Evolutionary conservation across 176 grass and related monocot genomes (phyloP).

Genomic region (Chloris gayana): DNA sequence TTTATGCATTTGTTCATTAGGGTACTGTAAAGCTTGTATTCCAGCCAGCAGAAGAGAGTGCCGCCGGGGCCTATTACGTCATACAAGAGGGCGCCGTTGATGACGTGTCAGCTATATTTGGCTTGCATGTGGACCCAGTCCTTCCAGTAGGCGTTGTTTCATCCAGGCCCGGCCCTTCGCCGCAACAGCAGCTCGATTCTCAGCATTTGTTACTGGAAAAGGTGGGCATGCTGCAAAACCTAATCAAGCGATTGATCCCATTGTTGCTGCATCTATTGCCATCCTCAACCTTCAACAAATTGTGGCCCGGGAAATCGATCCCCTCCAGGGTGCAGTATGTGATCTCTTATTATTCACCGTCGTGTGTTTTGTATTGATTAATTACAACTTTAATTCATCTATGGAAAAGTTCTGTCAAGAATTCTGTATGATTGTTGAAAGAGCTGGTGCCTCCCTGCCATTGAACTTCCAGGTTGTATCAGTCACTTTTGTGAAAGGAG

Average conservation of each 20-base stretch:
- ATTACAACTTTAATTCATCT: not conserved
- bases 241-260: slow-evolving; percentile 47
- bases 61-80: slow-evolving; percentile 46
- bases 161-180: slow-evolving; percentile 41
- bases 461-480: slow-evolving; percentile 57
- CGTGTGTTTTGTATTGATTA: not conserved
- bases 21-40: slow-evolving; percentile 66
- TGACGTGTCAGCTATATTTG: slow-evolving; percentile 48
- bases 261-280: slow-evolving; percentile 41
- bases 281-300: slow-evolving; percentile 57
- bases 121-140: slow-evolving; percentile 41
- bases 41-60: slow-evolving; percentile 61
- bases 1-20: not conserved
- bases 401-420: not conserved
- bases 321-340: slow-evolving; percentile 39
- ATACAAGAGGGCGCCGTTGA: slow-evolving; percentile 51
- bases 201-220: slow-evolving; percentile 16
- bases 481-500: slow-evolving; percentile 57
- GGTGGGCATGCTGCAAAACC: slow-evolving; percentile 45
- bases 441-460: not conserved
- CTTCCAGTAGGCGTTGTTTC: slow-evolving; percentile 39
- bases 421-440: not conserved
- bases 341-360: not conserved
- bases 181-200: slow-evolving; percentile 46
- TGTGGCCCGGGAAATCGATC: slow-evolving; percentile 48